phyloP scores from a whole-genome alignment of 441 rosid genomes.

The Arabidopsis lyrata region DNA sequence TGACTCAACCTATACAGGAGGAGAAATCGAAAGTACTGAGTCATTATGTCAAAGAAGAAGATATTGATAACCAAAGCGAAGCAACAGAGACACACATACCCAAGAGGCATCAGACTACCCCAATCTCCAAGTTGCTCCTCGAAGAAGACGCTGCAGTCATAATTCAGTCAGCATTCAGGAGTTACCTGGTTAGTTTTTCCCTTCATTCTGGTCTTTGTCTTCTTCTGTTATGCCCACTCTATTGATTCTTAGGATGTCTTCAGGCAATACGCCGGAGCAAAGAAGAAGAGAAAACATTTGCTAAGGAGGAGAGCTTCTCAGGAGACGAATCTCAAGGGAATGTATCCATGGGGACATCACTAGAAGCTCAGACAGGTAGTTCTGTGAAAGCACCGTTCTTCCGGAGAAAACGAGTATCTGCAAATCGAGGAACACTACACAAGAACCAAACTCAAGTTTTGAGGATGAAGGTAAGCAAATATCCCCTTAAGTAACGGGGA shows the following conservation, averaged over 20 bases:
- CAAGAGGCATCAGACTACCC: conserved; percentile 49
- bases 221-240: conserved; percentile 22
- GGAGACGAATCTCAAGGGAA: conserved; percentile 56
- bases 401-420: conserved; percentile 48
- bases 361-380: conserved; percentile 76
- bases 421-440: conserved; percentile 44
- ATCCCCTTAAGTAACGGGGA: background rate
- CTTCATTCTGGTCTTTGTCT: conserved; percentile 1
- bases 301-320: conserved; percentile 36
- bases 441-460: conserved; percentile 58
- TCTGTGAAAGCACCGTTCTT: conserved; percentile 54
- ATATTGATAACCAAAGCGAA: conserved; percentile 40
- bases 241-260: conserved; percentile 31
- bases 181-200: conserved; percentile 56
- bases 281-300: conserved; percentile 40
- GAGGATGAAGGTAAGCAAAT: conserved; percentile 61
- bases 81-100: conserved; percentile 38
- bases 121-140: conserved; percentile 54
- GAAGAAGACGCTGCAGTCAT: conserved; percentile 78
- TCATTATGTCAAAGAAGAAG: conserved; percentile 1
- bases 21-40: conserved; percentile 1
- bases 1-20: conserved; percentile 52
- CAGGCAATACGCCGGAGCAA: conserved; percentile 53
- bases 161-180: conserved; percentile 80
- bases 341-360: conserved; percentile 66